A percentile compares a stretch with the other conserved stretches of the same genome.
Evolutionary conservation across 257 asterid genomes (phyloP).

Genomic region (Ligustrum vulgare): DNA sequence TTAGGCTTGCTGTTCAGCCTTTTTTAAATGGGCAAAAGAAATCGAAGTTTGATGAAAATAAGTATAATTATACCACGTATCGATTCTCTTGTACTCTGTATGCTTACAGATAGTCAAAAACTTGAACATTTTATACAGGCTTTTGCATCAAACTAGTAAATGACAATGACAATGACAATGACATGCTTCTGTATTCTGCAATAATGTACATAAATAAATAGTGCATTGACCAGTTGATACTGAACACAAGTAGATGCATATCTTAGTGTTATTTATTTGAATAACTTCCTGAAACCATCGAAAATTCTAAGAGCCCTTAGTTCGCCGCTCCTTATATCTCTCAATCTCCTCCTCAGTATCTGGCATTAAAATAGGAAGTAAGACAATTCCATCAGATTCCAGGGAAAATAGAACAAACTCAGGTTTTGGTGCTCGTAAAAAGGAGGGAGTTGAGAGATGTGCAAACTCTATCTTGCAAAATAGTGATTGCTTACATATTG

Average conservation of each 20-base stretch:
- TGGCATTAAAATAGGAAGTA: constrained; percentile 21
- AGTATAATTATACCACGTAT: background rate
- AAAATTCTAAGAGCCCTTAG: constrained; percentile 66
- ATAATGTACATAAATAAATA: background rate
- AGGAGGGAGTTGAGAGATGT: background rate
- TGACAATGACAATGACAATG: too few relatives aligned
- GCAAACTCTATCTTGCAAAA: constrained; percentile 2
- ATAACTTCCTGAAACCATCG: constrained; percentile 59
- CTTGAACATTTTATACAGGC: background rate
- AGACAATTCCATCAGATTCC: background rate
- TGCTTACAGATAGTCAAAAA: background rate
- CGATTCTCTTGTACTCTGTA: background rate
- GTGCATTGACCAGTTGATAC: background rate
- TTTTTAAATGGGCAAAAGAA: background rate
- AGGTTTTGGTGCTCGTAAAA: background rate
- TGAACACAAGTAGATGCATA: background rate
- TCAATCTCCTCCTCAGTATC: constrained; percentile 84
- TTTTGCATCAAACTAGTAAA: background rate
- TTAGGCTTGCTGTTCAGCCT: too few relatives aligned
- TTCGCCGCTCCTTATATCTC: constrained; percentile 83
- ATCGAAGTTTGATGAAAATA: background rate
- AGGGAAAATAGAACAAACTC: background rate
- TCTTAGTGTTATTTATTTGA: constrained; percentile 43
- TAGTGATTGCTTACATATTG: constrained; percentile 69
- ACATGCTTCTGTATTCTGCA: background rate